A percentile compares a stretch with the other conserved stretches of the same genome.
These are phyloP conservation scores for Mucor indicus DNA, from an alignment of 371 early-diverging fungal species.

Conservation along the genomic window DNA sequence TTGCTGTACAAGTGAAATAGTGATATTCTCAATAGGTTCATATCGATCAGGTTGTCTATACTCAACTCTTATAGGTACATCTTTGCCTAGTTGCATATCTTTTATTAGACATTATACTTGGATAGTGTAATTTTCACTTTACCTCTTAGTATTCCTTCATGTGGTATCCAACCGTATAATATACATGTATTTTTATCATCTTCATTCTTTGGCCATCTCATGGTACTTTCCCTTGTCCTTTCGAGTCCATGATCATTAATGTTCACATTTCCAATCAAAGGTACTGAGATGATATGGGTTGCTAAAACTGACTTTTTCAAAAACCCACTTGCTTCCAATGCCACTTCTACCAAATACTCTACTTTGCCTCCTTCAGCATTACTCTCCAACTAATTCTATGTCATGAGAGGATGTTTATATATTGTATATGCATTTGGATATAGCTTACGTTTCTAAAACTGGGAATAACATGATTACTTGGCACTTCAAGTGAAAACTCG, in stretches of 20 bases:
- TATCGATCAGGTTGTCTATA: slow-evolving; percentile 6
- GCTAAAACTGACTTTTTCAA: background rate
- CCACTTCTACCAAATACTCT: slow-evolving; percentile 13
- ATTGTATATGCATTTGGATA: background rate
- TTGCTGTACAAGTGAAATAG: background rate
- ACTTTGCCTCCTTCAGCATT: slow-evolving; percentile 9
- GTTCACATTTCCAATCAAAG: background rate
- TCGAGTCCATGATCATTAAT: slow-evolving; percentile 1
- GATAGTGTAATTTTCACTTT: too few species aligned
- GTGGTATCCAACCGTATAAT: slow-evolving; percentile 5
- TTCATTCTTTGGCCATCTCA: slow-evolving; percentile 9
- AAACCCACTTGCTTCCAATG: slow-evolving; percentile 6
- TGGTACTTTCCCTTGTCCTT: slow-evolving; percentile 1
- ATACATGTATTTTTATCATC: slow-evolving; percentile 4
- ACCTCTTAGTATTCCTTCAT: slow-evolving; percentile 8
- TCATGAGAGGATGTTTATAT: too few species aligned
- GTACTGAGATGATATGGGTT: slow-evolving; percentile 2
- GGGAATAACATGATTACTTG: slow-evolving; percentile 1
- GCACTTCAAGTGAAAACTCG: slow-evolving; percentile 4
- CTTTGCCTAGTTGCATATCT: slow-evolving; percentile 1
- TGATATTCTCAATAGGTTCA: background rate
- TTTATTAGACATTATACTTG: background rate
- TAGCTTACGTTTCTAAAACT: slow-evolving; percentile 5
- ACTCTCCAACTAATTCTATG: background rate
- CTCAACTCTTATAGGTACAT: background rate